Evolutionary conservation across 352 stramenopile species (phyloP), one percentile per base, ranked within the genome.

Genomic region (Lagenidium sp.): DNA sequence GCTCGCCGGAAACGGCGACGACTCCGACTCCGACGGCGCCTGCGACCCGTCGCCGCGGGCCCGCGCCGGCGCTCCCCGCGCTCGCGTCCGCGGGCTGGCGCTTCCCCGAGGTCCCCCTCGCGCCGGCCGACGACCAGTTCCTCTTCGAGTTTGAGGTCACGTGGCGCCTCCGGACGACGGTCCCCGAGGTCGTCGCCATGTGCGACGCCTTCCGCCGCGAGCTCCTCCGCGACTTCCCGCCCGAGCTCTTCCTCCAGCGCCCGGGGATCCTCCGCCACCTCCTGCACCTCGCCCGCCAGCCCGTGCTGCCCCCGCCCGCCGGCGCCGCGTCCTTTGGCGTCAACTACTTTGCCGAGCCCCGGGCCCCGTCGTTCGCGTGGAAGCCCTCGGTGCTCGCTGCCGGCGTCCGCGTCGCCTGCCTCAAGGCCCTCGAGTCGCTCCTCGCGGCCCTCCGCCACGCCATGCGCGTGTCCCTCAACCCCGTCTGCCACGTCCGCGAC

Each of bases 91-190:
- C 34, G 22, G 80, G 80, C 6, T 92, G 80, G 80, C 49, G 45
- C 0, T 85, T 85, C 41, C 59, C 80, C 5, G 48, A 30, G 0
- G 66, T 89, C 10, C 38, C 52, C n/a, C 56, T 92, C 20, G 53
- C 62, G 13, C 44, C 67, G 2, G 63, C 63, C 25, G 76, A 92
- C 44, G 76, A 89, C 25, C 74, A 92, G 44, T 58, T 58, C 35
- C 55, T 92, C 6, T 88, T 92, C 25, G 80, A 86, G 47, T 85
- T 88, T 47, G 68, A 92, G 46, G 76, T 89, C 38, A 83, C 79
- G 37, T 58, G 85, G 16, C 58, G 62, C 18, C 50, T 88, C 19
- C 55, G 67, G 13, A 79, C 65, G 11, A 60, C 49, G 22, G 50
- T 55, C 0, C 55, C 53, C 18, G 74, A 88, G 32, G 47, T 86